Base-by-base conservation (phyloP, 106 monocot species). In the Triglochin maritima region DNA sequence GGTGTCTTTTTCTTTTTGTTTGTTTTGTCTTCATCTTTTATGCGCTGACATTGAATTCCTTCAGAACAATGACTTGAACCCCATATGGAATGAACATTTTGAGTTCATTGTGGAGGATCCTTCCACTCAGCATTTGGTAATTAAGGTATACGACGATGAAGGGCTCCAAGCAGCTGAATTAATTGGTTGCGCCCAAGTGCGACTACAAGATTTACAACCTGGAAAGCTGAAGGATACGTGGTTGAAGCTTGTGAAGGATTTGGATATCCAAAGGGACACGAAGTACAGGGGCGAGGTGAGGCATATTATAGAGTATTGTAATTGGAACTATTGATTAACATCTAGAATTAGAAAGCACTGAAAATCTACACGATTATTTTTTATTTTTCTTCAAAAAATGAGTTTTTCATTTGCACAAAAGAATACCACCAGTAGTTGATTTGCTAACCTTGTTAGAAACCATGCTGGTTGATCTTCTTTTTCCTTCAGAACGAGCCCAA, bases 131-230 rank as follows among this genome's bases (percentile, higher is more conserved):
- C 55, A 71, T 80, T 71, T 98, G 69, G 68, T 72, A n/a, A 79
- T 93, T 50, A 93, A 83, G 67, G 69, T 93, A 49, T 93, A 89
- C 70, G 93, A 93, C 84, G 93, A 93, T 68, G 93, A 89, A 69
- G 93, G 89, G n/a, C 0, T 93, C 64, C 93, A 93, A 45, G 76
- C 79, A 68, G 47, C 93, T 70, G 89, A 93, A 66, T 66, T 93
- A 29, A 83, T 93, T 86, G 93, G 93, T 41, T 82, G 85, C 80
- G 83, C 81, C 64, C 88, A 80, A 59, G 81, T 93, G 51, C 64
- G 47, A 43, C 60, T 93, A 56, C 83, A 80, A 58, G 83, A 86
- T 16, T 89, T 93, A 66, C 75, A 82, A 51, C 93, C 93, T 49
- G 93, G 93, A 9, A 93, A 86, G 69, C 86, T 93, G 43, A 89